Base-by-base conservation (phyloP, 2,329 filamentous ascomycete genomes). In the Ceratocystis eucalypticola region DNA sequence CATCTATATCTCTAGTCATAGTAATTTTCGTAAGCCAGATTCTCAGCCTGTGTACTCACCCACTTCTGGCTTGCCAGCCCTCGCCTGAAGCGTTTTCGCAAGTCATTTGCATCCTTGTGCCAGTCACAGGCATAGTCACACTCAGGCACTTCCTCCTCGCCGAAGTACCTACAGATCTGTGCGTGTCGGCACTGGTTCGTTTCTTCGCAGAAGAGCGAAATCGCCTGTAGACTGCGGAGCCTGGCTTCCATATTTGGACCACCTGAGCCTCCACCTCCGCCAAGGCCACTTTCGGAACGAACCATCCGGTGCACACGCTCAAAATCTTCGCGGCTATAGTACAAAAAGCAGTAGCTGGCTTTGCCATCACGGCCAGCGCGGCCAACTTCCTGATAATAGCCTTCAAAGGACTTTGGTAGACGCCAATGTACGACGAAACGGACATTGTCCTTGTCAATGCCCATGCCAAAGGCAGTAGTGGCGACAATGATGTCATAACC, bases 401-500 rank as follows among this genome's bases (percentile, higher is more conserved):
- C 91, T 74, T 97, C 93, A 73, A 97, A 96, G 2, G 88, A 94
- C 73, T 96, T 95, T 8, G 93, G 90, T 8, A 96, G 82, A 68
- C 91, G 88, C 91, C 93, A 97, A 75, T 97, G 93, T 1, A 94
- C 86, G 0, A 97, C 92, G 71, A 96, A 96, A 2, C 93, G 88
- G 10, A 97, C 93, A 71, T 96, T 88, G 64, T 94, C 86, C 75
- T 96, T 96, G 75, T 97, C 92, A 70, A 97, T 96, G 30, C 93
- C 93, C 93, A 97, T 97, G 1, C 93, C 93, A 72, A 97, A 97
- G 0, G 93, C 93, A 1, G 91, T 97, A 0, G 93, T 97, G 1
- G 93, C 93, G 33, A 96, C 91, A 68, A 97, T 93, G 62, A 97
- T 85, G 74, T 94, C 91, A 76, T 94, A 96, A 0, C 88, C 88